A percentile compares a stretch with the other conserved stretches of the same genome.
phyloP scores from a whole-genome alignment of 129 eudicot species.

The Ambrosia artemisiifolia region DNA sequence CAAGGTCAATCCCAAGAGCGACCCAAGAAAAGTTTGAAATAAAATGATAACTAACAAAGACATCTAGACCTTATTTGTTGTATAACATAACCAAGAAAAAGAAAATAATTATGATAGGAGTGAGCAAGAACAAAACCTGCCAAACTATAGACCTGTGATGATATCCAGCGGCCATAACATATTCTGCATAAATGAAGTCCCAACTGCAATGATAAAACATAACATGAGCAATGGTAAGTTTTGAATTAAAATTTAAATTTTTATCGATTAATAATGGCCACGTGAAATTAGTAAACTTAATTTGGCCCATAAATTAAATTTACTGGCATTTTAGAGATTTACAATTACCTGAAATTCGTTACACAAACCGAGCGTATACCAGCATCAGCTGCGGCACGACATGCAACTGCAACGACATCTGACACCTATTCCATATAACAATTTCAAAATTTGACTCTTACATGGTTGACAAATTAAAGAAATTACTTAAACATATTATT shows the following conservation, averaged over 20 bases:
- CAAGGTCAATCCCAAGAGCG: neutral
- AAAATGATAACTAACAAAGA: neutral
- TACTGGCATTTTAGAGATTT: neutral
- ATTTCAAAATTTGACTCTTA: neutral
- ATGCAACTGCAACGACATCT: conserved; percentile 98
- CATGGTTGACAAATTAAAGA: neutral
- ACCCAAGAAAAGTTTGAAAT: neutral
- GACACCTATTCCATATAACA: conserved; percentile 56
- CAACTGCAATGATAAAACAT: conserved; percentile 51
- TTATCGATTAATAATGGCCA: neutral
- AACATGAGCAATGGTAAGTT: neutral
- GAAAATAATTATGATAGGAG: neutral
- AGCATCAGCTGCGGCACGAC: conserved; percentile 99
- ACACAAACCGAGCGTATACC: conserved; percentile 94
- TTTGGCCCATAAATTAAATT: neutral
- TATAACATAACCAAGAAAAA: conserved; percentile 8
- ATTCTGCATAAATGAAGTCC: conserved; percentile 98
- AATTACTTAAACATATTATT: neutral
- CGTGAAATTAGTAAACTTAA: neutral
- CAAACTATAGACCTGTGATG: conserved; percentile 90
- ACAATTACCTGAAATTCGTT: conserved; percentile 83
- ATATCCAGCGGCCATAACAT: conserved; percentile 95
- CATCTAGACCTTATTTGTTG: neutral
- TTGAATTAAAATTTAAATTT: neutral
- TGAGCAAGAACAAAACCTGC: conserved; percentile 59